Conservation (phyloP, 768 basidiomycete species). For the Pleurotus platypus region DNA sequence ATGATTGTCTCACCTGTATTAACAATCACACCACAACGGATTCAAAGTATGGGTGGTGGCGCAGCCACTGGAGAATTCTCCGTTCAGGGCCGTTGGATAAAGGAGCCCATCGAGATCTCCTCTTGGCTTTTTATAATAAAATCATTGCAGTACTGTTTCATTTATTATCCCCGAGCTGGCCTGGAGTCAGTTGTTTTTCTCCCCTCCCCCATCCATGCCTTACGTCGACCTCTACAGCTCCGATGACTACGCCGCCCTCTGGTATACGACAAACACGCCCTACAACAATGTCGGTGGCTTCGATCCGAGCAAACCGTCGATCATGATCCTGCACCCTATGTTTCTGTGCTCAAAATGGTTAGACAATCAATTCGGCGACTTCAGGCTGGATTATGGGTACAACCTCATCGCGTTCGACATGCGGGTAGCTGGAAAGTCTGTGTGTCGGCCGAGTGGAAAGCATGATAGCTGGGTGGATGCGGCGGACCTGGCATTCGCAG, state of each 20-base stretch:
- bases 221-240: conserved; percentile 60
- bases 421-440: conserved; percentile 58
- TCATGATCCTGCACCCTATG: conserved; percentile 65
- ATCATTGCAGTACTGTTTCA: conserved; percentile 4
- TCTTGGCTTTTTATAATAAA: background rate
- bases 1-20: no score
- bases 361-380: conserved; percentile 62
- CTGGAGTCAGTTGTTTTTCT: background rate
- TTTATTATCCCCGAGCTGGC: background rate
- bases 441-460: conserved; percentile 44
- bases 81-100: conserved; percentile 1
- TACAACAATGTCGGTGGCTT: conserved; percentile 63
- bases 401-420: conserved; percentile 78
- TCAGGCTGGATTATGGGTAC: conserved; percentile 50
- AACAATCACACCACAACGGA: no score
- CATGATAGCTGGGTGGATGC: conserved; percentile 80
- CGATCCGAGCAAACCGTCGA: conserved; percentile 59
- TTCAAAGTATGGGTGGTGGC: no score
- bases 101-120: background rate
- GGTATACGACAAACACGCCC: conserved; percentile 65
- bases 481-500: conserved; percentile 68
- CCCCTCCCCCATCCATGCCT: conserved; percentile 43
- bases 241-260: conserved; percentile 68
- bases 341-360: conserved; percentile 72
- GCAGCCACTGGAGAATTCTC: conserved; percentile 1